These are phyloP conservation scores for Candida pseudoglaebosa DNA, from an alignment of 805 yeast genomes.

Conservation along the genomic window DNA sequence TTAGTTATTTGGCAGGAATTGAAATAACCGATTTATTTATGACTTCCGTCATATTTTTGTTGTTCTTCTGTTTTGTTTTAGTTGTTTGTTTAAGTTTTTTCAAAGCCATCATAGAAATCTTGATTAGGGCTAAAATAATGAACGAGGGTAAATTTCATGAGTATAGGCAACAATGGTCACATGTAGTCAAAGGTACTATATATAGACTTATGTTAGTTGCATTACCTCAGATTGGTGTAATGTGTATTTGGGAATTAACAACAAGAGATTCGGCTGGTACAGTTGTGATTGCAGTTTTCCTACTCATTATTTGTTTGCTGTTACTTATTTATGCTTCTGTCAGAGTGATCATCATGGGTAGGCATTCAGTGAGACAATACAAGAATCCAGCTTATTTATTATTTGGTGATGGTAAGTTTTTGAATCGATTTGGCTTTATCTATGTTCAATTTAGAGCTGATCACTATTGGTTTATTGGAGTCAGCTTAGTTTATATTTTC, in stretches of 20 bases:
- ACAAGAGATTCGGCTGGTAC: conserved; percentile 80
- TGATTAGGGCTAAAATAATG: conserved; percentile 54
- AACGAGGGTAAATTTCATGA: conserved; percentile 64
- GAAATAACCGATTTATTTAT: conserved; percentile 83
- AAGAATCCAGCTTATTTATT: conserved; percentile 90
- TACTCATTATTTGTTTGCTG: conserved; percentile 54
- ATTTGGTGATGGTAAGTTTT: conserved; percentile 74
- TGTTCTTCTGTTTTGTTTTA: conserved; percentile 68
- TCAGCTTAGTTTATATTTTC: conserved; percentile 62
- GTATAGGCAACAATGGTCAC: conserved; percentile 78
- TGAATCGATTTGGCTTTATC: conserved; percentile 87
- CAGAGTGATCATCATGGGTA: conserved; percentile 72
- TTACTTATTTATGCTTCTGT: conserved; percentile 69
- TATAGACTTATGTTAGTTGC: conserved; percentile 81
- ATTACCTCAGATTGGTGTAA: conserved; percentile 78
- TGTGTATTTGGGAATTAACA: conserved; percentile 88
- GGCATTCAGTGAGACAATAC: conserved; percentile 64
- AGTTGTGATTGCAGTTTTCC: conserved; percentile 71
- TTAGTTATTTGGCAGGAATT: conserved; percentile 76
- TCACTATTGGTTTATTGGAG: conserved; percentile 74
- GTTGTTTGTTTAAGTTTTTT: conserved; percentile 53
- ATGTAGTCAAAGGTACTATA: conserved; percentile 82
- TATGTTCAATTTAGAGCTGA: conserved; percentile 90
- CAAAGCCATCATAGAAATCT: conserved; percentile 66
- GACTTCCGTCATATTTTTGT: conserved; percentile 80